phyloP scores from a whole-genome alignment of 495 filamentous ascomycete species.

The Penicillium mononematosum region DNA sequence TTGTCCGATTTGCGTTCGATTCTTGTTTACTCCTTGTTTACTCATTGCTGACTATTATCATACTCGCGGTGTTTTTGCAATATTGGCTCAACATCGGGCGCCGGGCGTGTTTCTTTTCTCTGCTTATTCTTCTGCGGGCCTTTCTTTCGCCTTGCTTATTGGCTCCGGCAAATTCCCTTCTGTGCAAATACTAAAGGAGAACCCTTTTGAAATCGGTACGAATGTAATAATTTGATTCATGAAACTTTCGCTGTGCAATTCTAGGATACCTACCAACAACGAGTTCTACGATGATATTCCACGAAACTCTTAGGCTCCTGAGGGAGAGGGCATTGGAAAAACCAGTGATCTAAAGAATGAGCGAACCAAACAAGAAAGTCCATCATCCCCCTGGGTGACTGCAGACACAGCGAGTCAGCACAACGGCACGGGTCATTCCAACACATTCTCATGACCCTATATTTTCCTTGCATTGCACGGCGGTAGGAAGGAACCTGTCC shows the following conservation, averaged over 20 bases:
- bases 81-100: not conserved
- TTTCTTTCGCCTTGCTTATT: not conserved
- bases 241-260: not conserved
- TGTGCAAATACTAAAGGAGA: constrained; percentile 4
- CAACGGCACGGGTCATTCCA: not conserved
- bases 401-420: not conserved
- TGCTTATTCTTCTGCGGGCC: not conserved
- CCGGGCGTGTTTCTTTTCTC: not conserved
- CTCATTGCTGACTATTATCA: not conserved
- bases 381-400: not conserved
- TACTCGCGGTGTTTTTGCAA: constrained; percentile 6
- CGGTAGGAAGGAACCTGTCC: not conserved
- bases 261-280: not conserved
- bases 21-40: not conserved
- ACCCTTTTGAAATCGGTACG: not conserved
- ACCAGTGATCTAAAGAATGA: too few relatives aligned
- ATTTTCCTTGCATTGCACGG: not conserved
- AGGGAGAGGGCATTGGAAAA: too few relatives aligned
- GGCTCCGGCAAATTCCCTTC: not conserved
- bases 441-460: not conserved
- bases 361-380: too few relatives aligned
- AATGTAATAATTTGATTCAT: constrained; percentile 4
- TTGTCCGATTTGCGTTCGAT: not conserved
- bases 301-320: too few relatives aligned
- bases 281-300: too few relatives aligned